Evolutionary conservation across 176 grass and related monocot species (phyloP), one percentile per base, ranked within the genome.

Genomic region (Oryza glumipatula): DNA sequence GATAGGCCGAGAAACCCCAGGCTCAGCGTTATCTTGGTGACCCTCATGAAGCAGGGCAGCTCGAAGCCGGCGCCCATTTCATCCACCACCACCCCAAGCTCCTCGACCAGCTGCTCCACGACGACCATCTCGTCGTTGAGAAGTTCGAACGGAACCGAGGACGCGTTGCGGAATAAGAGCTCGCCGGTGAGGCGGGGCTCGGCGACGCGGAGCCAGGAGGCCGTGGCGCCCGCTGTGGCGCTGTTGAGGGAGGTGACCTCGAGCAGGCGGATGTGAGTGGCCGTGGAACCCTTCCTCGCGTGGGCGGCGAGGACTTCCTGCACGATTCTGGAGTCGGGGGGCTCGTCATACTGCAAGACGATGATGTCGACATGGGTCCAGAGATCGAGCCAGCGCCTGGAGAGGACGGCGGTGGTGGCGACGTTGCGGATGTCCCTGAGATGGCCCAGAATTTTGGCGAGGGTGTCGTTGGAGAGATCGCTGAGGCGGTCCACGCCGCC

Each of bases 21-120:
- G 19, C 1, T 0, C 21, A 81, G 9, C 3, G 0, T 15, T 38
- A 70, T 54, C 28, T 22, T 14, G 46, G 30, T 70, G 78, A 33
- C 67, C 41, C 36, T 81, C 79, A 16, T 39, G 47, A 81, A 81
- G 79, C 67, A 81, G 4, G 48, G 67, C 47, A 81, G 30, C 48
- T 58, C 67, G 36, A 39, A 48, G 30, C 30, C 30, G 5, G 77
- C 23, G 19, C 11, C 63, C 43, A 10, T 44, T 44, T 44, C 30
- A 2, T 32, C 30, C 30, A 32, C 30, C 30, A 32, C 30, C 30
- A 32, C 30, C 30, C 30, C 30, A 32, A 32, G 30, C 30, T 32
- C 43, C 43, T 44, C 43, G 43, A 44, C 9, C 43, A 16, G 4
- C 15, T 6, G 51, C 17, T 58, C 54, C 17, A 58, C 4, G 2